A percentile compares a stretch with the other conserved stretches of the same genome.
phyloP scores from a whole-genome alignment of 768 basidiomycete species.

The Panus rudis region DNA sequence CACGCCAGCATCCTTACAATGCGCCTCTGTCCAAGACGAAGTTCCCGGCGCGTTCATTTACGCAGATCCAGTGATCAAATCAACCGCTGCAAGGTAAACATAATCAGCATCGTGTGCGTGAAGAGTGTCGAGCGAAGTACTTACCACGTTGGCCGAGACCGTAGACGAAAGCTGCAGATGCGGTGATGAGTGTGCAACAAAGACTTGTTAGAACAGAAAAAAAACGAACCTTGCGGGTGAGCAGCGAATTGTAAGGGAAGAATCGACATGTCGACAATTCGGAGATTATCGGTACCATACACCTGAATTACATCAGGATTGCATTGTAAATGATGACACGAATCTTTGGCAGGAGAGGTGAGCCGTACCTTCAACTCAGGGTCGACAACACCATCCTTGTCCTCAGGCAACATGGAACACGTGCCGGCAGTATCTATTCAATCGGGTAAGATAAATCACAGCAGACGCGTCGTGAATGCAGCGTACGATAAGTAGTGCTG shows the following conservation, averaged over 20 bases:
- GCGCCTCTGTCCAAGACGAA: too few species aligned
- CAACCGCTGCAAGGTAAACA: too few species aligned
- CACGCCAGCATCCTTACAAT: too few species aligned
- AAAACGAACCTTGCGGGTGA: slow-evolving; percentile 24
- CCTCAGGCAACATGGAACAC: slow-evolving; percentile 16
- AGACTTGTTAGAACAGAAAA: too few species aligned
- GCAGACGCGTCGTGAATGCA: background rate
- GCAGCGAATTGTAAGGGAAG: slow-evolving; percentile 33
- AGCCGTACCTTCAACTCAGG: slow-evolving; percentile 8
- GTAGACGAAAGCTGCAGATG: too few species aligned
- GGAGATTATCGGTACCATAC: slow-evolving; percentile 33
- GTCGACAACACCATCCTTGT: slow-evolving; percentile 8
- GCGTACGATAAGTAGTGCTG: slow-evolving; percentile 14
- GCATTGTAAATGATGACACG: slow-evolving; percentile 1
- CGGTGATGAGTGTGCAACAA: too few species aligned
- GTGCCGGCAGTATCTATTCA: slow-evolving; percentile 9
- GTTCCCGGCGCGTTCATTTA: too few species aligned
- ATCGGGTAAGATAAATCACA: background rate
- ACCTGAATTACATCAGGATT: slow-evolving; percentile 7
- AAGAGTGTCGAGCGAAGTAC: too few species aligned
- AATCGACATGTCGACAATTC: slow-evolving; percentile 37
- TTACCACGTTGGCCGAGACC: too few species aligned
- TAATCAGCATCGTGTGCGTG: too few species aligned
- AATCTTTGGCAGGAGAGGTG: background rate
- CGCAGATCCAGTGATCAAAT: too few species aligned